Base-by-base conservation (phyloP, 129 eudicot species). In the Lonicera japonica region DNA sequence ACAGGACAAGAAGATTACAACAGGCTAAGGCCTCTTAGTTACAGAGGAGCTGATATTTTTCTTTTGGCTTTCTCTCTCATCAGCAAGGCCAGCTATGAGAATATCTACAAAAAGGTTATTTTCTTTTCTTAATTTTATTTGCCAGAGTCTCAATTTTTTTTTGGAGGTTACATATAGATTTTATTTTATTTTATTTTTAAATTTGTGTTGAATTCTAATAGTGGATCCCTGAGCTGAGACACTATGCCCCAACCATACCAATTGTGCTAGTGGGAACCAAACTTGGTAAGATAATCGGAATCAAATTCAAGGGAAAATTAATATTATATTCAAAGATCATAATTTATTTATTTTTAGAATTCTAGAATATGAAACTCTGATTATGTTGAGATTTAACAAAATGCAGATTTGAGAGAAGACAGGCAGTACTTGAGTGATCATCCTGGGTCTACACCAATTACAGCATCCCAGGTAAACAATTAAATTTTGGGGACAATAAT, bases 1-100 rank as follows among this genome's bases (percentile, higher is more conserved):
- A 23, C 84, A 88, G 96, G 96, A 56, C 94, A 88, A 67, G 96
- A 88, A 73, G 96, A 88, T 75, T 88, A 88, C 66, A 88, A 88
- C 66, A 82, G 96, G 63, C 64, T 88, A 58, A 76, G 96, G 53
- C 96, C 96, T 43, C 72, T 88, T 24, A 88, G 96, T 60, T 88
- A 88, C 21, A 79, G 96, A 60, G 96, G 94, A 64, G 96, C 94
- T 24, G 89, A 88, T 82, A 79, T 88, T 10, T 88, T 88, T 60
- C 63, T 88, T 0, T 55, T 88, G 60, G 89, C 94, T 8, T 88
- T 88, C 67, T 88, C 96, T 48, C 83, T 88, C 11, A 75, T 84
- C 47, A 84, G 86, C 80, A 88, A 88, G 70, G 89, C 96, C 52
- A 88, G 96, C 77, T 88, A 81, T 67, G 94, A 84, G 53, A 88